phyloP scores from a whole-genome alignment of 257 asterid species.

The Scutellaria baicalensis region DNA sequence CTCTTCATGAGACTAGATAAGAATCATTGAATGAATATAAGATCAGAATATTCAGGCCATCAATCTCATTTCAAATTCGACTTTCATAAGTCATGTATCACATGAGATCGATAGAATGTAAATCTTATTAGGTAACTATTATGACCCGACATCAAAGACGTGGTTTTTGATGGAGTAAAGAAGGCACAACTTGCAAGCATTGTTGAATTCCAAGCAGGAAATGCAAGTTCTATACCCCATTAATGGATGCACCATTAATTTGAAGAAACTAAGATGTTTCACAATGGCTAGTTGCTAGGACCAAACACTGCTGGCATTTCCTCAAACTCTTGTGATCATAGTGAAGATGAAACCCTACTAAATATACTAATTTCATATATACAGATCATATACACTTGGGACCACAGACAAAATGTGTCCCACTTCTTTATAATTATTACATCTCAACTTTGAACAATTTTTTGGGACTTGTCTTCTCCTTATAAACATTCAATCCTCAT shows the following conservation, averaged over 20 bases:
- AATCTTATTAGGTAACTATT: too few species aligned
- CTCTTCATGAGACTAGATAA: too few species aligned
- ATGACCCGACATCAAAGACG: too few species aligned
- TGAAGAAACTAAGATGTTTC: slow-evolving; percentile 12
- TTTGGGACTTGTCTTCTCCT: slow-evolving; percentile 8
- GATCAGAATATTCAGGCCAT: too few species aligned
- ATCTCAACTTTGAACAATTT: slow-evolving; percentile 6
- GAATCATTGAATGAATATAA: too few species aligned
- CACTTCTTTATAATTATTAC: slow-evolving; percentile 16
- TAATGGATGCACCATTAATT: neutral
- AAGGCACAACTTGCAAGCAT: slow-evolving; percentile 7
- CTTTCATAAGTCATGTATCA: too few species aligned
- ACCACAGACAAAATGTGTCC: slow-evolving; percentile 35
- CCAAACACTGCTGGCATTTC: slow-evolving; percentile 22
- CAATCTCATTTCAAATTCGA: too few species aligned
- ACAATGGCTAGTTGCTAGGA: neutral
- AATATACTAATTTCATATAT: slow-evolving; percentile 1
- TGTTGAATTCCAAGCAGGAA: slow-evolving; percentile 14
- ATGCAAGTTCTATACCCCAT: neutral
- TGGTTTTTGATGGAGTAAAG: too few species aligned
- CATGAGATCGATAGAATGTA: too few species aligned
- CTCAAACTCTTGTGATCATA: neutral
- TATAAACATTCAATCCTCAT: slow-evolving; percentile 11
- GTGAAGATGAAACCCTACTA: slow-evolving; percentile 11
- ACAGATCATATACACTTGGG: slow-evolving; percentile 19